phyloP scores from a whole-genome alignment of 768 basidiomycete genomes.

The Lyophyllum decastes region DNA sequence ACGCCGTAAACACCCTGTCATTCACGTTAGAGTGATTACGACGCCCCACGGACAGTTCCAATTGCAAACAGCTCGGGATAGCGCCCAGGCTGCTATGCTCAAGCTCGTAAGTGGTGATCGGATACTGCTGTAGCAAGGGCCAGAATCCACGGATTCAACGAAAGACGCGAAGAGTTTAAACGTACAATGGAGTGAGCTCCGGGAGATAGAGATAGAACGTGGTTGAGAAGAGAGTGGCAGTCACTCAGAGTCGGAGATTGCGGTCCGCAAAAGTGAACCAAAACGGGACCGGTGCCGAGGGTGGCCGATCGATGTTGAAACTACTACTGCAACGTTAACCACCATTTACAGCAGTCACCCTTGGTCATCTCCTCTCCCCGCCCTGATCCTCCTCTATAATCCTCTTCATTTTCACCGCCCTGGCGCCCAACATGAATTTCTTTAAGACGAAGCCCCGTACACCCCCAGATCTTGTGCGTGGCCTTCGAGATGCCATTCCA shows the following conservation, averaged over 20 bases:
- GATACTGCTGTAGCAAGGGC: too few relatives aligned
- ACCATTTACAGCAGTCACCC: conserved; percentile 15
- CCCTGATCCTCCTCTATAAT: background rate
- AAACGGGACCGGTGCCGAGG: conserved; percentile 1
- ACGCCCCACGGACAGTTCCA: background rate
- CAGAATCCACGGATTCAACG: too few relatives aligned
- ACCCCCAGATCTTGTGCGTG: conserved; percentile 84
- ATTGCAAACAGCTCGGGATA: background rate
- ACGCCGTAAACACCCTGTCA: background rate
- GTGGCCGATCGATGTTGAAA: conserved; percentile 5
- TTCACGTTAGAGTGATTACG: background rate
- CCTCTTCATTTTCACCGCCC: background rate
- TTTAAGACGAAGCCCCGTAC: conserved; percentile 91
- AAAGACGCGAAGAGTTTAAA: too few relatives aligned
- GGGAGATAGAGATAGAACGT: too few relatives aligned
- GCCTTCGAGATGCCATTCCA: conserved; percentile 76
- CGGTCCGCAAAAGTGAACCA: background rate
- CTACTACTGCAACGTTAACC: conserved; percentile 13
- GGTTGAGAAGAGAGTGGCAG: background rate
- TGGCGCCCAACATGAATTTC: conserved; percentile 72
- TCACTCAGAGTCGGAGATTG: background rate
- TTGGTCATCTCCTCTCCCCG: conserved; percentile 3
- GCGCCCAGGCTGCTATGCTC: background rate
- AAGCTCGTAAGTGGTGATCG: too few relatives aligned
- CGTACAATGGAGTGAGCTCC: too few relatives aligned